A percentile compares a stretch with the other conserved stretches of the same genome.
phyloP scores from a whole-genome alignment of 2,329 filamentous ascomycete genomes.

The Colletotrichum echinochloae region DNA sequence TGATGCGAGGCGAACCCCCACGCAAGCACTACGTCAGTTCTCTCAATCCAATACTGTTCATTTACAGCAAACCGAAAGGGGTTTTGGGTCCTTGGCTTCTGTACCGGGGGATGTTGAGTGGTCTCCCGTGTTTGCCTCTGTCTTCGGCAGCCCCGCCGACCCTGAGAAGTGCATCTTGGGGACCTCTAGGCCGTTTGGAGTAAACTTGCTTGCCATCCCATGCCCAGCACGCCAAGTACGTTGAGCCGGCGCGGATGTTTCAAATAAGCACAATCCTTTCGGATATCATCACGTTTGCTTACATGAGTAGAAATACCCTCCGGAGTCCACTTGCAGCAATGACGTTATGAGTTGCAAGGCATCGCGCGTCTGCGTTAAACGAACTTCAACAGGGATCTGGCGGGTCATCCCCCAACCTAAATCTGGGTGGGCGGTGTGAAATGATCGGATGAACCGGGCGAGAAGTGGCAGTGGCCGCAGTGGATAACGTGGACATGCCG shows the following conservation, averaged over 20 bases:
- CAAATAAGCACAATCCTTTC: slow-evolving; percentile 27
- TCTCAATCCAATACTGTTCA: slow-evolving; percentile 27
- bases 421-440: neutral
- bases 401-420: neutral
- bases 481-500: slow-evolving; percentile 2
- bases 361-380: neutral
- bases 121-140: slow-evolving; percentile 30
- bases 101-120: neutral
- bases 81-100: slow-evolving; percentile 23
- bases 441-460: slow-evolving; percentile 27
- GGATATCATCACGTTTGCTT: slow-evolving; percentile 13
- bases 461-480: slow-evolving; percentile 11
- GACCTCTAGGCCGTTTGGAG: slow-evolving; percentile 29
- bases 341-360: neutral
- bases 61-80: slow-evolving; percentile 6
- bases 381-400: neutral
- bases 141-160: slow-evolving; percentile 28
- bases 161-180: slow-evolving; percentile 31
- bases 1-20: slow-evolving; percentile 12
- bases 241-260: slow-evolving; percentile 17
- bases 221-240: slow-evolving; percentile 26
- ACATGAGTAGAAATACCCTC: slow-evolving; percentile 4
- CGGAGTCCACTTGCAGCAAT: neutral
- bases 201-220: slow-evolving; percentile 23
- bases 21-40: slow-evolving; percentile 15